phyloP scores from a whole-genome alignment of 495 filamentous ascomycete genomes.

The Neohortaea acidophila region DNA sequence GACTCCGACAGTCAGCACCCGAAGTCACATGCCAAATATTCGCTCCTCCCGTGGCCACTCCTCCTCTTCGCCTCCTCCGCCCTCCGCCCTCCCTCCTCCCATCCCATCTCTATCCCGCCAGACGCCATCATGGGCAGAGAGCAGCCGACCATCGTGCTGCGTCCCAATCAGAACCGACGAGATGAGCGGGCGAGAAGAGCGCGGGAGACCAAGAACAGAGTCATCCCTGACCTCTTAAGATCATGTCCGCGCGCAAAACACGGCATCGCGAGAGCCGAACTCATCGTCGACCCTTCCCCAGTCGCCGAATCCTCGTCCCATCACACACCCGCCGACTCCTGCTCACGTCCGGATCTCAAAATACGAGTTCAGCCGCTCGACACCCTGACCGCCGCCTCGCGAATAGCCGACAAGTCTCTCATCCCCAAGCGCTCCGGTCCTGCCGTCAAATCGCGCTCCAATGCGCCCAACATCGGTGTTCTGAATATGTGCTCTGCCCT shows the following conservation, averaged over 20 bases:
- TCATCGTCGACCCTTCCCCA: conserved; percentile 30
- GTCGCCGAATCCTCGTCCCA: background rate
- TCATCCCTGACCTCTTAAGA: conserved; percentile 35
- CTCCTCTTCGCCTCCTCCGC: too few species aligned
- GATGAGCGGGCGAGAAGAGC: conserved; percentile 35
- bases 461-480: conserved; percentile 20
- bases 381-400: conserved; percentile 32
- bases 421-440: conserved; percentile 2
- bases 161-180: conserved; percentile 10
- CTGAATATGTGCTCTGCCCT: conserved; percentile 26
- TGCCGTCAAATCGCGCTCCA: conserved; percentile 1
- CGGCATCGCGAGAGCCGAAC: conserved; percentile 34
- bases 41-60: too few species aligned
- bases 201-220: conserved; percentile 36
- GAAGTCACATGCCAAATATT: too few species aligned
- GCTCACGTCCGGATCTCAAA: conserved; percentile 9
- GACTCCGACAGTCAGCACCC: too few species aligned
- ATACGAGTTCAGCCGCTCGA: conserved; percentile 32
- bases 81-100: too few species aligned
- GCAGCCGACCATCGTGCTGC: conserved; percentile 4
- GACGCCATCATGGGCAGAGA: conserved; percentile 11
- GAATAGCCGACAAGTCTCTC: conserved; percentile 20
- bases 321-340: background rate
- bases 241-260: conserved; percentile 33
- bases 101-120: too few species aligned